Evolutionary conservation across 2,329 filamentous ascomycete genomes (phyloP).

Genomic region (Didymella pomorum): DNA sequence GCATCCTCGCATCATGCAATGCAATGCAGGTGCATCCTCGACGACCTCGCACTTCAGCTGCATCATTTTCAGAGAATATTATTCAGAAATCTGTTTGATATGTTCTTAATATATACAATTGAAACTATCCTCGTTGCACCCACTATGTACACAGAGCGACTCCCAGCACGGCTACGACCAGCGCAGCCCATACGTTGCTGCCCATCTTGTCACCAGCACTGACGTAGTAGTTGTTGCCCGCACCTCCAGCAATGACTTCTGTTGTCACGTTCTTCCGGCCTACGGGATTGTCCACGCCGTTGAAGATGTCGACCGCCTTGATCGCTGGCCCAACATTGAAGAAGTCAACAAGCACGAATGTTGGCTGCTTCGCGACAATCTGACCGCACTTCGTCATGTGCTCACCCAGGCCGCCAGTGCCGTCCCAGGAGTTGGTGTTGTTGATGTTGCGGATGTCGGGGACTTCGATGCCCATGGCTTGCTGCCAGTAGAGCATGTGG

Average conservation of each 20-base stretch:
- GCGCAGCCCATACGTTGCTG: conserved; percentile 12
- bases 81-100: not conserved
- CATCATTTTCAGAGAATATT: not conserved
- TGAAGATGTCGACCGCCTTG: conserved; percentile 71
- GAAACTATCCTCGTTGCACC: too few species aligned
- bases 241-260: conserved; percentile 10
- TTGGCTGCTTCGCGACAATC: conserved; percentile 69
- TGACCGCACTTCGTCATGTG: conserved; percentile 50
- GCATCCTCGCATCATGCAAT: conserved; percentile 1
- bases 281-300: conserved; percentile 59
- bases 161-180: conserved; percentile 9
- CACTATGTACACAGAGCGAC: conserved; percentile 4
- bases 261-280: conserved; percentile 51
- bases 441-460: conserved; percentile 59
- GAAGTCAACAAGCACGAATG: conserved; percentile 80
- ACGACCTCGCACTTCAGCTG: not conserved
- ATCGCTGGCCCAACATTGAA: conserved; percentile 75
- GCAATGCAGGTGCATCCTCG: not conserved
- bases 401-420: conserved; percentile 60
- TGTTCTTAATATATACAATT: not conserved
- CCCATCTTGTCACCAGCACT: conserved; percentile 12
- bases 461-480: conserved; percentile 49
- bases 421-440: conserved; percentile 70
- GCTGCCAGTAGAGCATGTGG: conserved; percentile 73
- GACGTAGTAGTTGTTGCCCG: conserved; percentile 7